These are phyloP conservation scores for Isochrysis galbana DNA, from an alignment of 78 protist species.

Conservation along the genomic window DNA sequence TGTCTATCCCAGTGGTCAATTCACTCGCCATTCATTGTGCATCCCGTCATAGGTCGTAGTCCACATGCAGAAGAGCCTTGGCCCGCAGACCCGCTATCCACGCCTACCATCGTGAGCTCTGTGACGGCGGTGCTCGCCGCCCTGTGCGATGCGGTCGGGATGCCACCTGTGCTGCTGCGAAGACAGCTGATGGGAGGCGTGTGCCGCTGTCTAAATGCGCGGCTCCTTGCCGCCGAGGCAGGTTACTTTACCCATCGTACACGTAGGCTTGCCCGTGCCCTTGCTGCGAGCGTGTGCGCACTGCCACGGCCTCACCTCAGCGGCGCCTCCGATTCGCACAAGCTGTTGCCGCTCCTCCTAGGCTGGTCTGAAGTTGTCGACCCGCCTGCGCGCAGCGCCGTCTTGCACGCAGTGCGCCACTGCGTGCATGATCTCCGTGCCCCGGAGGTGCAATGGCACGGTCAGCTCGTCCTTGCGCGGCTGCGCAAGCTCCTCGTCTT, in stretches of 20 bases:
- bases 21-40: no score
- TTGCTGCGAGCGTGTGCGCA: not conserved
- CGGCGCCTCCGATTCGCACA: not conserved
- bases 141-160: not conserved
- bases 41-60: no score
- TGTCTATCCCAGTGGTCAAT: no score
- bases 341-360: not conserved
- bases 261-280: not conserved
- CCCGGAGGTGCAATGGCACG: conserved; percentile 8
- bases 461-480: not conserved
- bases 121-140: not conserved
- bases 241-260: not conserved
- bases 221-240: not conserved
- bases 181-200: not conserved
- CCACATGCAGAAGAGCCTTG: not conserved
- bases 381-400: not conserved
- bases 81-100: not conserved
- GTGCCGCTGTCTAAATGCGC: not conserved
- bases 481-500: not conserved
- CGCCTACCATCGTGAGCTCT: not conserved
- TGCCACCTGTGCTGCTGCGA: not conserved
- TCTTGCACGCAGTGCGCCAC: not conserved
- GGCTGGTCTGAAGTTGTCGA: not conserved
- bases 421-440: not conserved
- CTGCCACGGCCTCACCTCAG: not conserved